These are phyloP conservation scores for Eutrema yunnanense DNA, from an alignment of 345 rosid genomes.

Conservation along the genomic window DNA sequence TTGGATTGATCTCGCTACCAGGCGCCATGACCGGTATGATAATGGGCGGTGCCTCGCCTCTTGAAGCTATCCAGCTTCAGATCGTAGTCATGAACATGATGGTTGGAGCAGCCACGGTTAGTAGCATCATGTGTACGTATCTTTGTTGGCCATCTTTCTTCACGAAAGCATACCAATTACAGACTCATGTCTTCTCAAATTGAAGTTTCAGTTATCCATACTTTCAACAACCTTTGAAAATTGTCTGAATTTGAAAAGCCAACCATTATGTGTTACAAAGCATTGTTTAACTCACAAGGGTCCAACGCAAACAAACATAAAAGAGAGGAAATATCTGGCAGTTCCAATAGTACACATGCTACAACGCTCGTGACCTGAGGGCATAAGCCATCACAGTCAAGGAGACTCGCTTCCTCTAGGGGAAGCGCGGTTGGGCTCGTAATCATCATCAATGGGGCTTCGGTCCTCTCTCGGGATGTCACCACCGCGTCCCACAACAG, in stretches of 20 bases:
- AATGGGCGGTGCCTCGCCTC: slow-evolving; percentile 94
- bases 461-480: slow-evolving; percentile 32
- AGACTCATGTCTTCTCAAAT: slow-evolving; percentile 52
- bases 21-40: slow-evolving; percentile 95
- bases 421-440: slow-evolving; percentile 24
- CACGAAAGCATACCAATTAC: slow-evolving; percentile 72
- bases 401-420: slow-evolving; percentile 38
- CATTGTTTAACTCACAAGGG: background rate
- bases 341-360: slow-evolving; percentile 9
- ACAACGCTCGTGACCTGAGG: background rate
- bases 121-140: slow-evolving; percentile 77
- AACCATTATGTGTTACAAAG: background rate
- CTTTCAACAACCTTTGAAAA: background rate
- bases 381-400: slow-evolving; percentile 7
- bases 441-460: slow-evolving; percentile 28
- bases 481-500: background rate
- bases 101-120: slow-evolving; percentile 67
- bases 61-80: slow-evolving; percentile 88
- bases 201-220: slow-evolving; percentile 11
- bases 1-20: slow-evolving; percentile 81
- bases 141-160: slow-evolving; percentile 91
- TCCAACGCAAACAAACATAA: slow-evolving; percentile 7
- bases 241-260: background rate
- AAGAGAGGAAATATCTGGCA: slow-evolving; percentile 6
- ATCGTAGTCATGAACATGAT: slow-evolving; percentile 98